Conservation (phyloP, 2,329 filamentous ascomycete genomes). For the Talaromyces rugulosus region DNA sequence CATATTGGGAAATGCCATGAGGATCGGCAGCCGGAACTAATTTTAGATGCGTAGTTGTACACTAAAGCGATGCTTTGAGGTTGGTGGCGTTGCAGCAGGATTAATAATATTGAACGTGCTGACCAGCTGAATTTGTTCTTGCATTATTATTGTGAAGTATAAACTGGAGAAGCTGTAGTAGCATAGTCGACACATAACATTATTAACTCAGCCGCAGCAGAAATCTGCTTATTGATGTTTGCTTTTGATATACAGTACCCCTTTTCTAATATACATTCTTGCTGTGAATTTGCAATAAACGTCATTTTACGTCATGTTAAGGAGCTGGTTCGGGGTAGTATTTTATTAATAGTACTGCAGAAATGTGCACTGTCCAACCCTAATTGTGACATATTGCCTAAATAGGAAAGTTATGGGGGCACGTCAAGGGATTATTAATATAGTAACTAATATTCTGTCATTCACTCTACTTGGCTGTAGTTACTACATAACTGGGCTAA, state of each 20-base stretch:
- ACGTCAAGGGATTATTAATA: not conserved
- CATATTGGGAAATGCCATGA: not conserved
- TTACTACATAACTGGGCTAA: not conserved
- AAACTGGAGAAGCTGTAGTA: no score
- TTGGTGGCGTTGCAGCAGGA: not conserved
- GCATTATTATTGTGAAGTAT: no score
- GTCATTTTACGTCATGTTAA: no score
- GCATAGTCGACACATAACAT: no score
- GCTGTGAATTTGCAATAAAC: not conserved
- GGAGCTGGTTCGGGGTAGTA: not conserved
- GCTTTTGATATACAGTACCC: not conserved
- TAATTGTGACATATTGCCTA: not conserved
- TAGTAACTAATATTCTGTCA: not conserved
- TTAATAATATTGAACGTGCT: not conserved
- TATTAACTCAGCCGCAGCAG: not conserved
- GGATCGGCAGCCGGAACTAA: not conserved
- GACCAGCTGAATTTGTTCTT: not conserved
- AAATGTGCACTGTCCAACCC: not conserved
- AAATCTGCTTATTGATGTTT: not conserved
- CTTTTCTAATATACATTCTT: not conserved
- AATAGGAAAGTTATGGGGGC: not conserved
- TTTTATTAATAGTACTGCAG: no score
- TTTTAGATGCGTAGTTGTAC: not conserved
- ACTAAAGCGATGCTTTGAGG: not conserved
- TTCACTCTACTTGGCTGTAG: not conserved